Evolutionary conservation across 495 filamentous ascomycete species (phyloP).

Genomic region (Cetradonia linearis): DNA sequence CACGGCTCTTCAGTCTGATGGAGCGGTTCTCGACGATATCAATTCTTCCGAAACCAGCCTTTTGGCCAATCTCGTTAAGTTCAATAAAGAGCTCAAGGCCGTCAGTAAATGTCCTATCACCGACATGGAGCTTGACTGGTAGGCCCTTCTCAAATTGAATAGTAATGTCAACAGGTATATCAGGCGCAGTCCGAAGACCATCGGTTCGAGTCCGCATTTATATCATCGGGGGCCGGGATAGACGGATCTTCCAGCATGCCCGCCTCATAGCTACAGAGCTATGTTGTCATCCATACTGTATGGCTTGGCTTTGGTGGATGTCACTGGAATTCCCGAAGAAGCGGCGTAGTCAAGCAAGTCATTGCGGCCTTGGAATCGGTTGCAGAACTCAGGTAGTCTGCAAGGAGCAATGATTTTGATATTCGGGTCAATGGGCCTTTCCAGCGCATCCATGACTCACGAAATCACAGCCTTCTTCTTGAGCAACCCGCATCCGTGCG

Average conservation of each 20-base stretch:
- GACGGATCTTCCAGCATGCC: constrained; percentile 66
- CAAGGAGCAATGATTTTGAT: constrained; percentile 87
- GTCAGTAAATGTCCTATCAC: constrained; percentile 56
- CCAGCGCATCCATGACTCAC: constrained; percentile 16
- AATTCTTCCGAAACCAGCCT: constrained; percentile 73
- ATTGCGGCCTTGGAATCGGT: constrained; percentile 71
- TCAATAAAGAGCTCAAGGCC: constrained; percentile 69
- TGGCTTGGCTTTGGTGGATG: constrained; percentile 76
- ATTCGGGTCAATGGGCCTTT: constrained; percentile 33
- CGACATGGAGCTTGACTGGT: constrained; percentile 56
- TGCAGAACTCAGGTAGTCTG: constrained; percentile 74
- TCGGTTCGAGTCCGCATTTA: constrained; percentile 80
- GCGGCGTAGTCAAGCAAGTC: constrained; percentile 83
- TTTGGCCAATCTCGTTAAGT: constrained; percentile 66
- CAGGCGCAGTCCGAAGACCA: not conserved
- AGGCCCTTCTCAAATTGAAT: constrained; percentile 47
- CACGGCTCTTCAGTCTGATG: constrained; percentile 42
- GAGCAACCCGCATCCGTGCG: constrained; percentile 65
- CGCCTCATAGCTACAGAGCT: constrained; percentile 82
- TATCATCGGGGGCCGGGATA: constrained; percentile 57
- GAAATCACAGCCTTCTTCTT: constrained; percentile 47
- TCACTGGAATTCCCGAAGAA: constrained; percentile 70
- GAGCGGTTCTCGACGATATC: constrained; percentile 88
- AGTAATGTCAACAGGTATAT: not conserved
- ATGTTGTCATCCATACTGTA: constrained; percentile 82